phyloP scores from a whole-genome alignment of 2,329 filamentous ascomycete species.

The Erysiphe pulchra region DNA sequence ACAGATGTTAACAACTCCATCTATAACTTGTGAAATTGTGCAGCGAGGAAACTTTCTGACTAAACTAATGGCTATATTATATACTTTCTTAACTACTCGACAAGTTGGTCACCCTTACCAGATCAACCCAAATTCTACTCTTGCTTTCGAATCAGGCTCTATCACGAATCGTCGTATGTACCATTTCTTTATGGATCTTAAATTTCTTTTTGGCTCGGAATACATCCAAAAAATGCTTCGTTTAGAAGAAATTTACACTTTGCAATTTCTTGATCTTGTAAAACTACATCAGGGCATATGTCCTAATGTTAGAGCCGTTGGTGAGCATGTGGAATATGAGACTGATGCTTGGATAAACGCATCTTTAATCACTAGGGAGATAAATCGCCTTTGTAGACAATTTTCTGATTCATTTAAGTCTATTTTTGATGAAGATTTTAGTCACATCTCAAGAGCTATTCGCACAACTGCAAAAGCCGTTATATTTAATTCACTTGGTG shows the following conservation, averaged over 20 bases:
- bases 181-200: conserved; percentile 88
- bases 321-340: conserved; percentile 94
- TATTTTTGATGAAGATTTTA: conserved; percentile 34
- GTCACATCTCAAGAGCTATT: conserved; percentile 44
- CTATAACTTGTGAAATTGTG: conserved; percentile 87
- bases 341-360: conserved; percentile 96
- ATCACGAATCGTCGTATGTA: conserved; percentile 91
- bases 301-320: conserved; percentile 72
- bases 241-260: conserved; percentile 59
- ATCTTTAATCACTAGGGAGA: conserved; percentile 77
- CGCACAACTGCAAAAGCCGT: conserved; percentile 53
- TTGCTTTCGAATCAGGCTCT: conserved; percentile 83
- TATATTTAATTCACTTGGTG: conserved; percentile 71
- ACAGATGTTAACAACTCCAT: conserved; percentile 89
- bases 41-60: conserved; percentile 89
- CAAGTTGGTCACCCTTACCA: conserved; percentile 89
- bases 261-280: conserved; percentile 86
- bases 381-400: conserved; percentile 75
- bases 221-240: conserved; percentile 72
- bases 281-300: conserved; percentile 95
- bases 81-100: conserved; percentile 85
- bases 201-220: conserved; percentile 68
- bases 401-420: conserved; percentile 68
- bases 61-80: conserved; percentile 83
- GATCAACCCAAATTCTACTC: conserved; percentile 58